Conservation (phyloP, 2,329 filamentous ascomycete species). For the Xylariomycetidae sp. region DNA sequence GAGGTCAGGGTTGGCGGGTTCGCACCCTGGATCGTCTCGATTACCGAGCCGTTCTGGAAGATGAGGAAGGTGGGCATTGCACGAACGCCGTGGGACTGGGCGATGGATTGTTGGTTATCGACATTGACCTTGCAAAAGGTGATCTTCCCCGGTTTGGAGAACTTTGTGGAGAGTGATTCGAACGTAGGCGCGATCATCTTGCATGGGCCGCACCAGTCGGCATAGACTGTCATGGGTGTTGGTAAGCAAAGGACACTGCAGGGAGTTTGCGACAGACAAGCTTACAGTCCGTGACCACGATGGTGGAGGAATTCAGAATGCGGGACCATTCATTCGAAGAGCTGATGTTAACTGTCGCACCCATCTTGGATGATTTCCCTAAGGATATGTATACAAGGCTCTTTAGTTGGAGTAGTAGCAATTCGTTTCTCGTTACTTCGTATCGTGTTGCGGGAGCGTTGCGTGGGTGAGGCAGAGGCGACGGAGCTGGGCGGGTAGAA, state of each 20-base stretch:
- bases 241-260: conserved; percentile 17
- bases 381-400: too few relatives aligned
- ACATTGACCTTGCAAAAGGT: conserved; percentile 92
- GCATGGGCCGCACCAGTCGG: conserved; percentile 93
- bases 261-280: conserved; percentile 15
- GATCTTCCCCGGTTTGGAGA: conserved; percentile 75
- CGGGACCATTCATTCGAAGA: conserved; percentile 68
- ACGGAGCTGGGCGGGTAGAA: too few relatives aligned
- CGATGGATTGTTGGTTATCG: conserved; percentile 73
- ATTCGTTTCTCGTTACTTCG: too few relatives aligned
- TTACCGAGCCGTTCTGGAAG: conserved; percentile 69
- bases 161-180: conserved; percentile 73
- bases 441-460: too few relatives aligned
- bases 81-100: conserved; percentile 71
- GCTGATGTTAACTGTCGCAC: conserved; percentile 49
- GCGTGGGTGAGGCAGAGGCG: too few relatives aligned
- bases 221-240: conserved; percentile 63
- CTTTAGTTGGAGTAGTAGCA: too few relatives aligned
- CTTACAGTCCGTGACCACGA: conserved; percentile 90
- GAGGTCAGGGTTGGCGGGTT: conserved; percentile 71
- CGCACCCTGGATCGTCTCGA: conserved; percentile 76
- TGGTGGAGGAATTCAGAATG: conserved; percentile 65
- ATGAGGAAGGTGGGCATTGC: conserved; percentile 95
- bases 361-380: too few relatives aligned
- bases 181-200: conserved; percentile 88